Conservation (phyloP, 257 asterid species). For the Primulina eburnea region DNA sequence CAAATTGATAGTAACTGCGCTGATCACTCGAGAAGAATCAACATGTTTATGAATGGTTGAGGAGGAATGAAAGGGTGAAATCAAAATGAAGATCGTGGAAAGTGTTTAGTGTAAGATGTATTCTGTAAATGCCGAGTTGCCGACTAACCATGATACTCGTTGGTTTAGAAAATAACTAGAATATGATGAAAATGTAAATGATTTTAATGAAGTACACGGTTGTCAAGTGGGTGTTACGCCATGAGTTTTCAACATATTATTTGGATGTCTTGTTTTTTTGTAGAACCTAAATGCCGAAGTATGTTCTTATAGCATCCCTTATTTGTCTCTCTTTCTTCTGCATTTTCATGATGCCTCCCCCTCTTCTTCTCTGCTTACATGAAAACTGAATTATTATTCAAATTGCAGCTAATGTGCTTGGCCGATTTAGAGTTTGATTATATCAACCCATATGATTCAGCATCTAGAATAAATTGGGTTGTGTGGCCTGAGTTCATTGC, state of each 20-base stretch:
- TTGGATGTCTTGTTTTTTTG: not conserved
- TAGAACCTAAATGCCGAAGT: not conserved
- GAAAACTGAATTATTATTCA: conserved; percentile 24
- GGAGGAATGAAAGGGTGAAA: conserved; percentile 2
- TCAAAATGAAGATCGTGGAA: not conserved
- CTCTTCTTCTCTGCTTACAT: conserved; percentile 13
- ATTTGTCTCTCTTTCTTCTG: not conserved
- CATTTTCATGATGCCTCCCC: not conserved
- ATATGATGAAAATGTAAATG: not conserved
- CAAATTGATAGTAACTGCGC: not conserved
- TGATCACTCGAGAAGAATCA: not conserved
- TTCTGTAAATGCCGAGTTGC: not conserved
- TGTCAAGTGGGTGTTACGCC: conserved; percentile 8
- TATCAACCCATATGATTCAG: conserved; percentile 83
- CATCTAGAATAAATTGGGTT: conserved; percentile 66
- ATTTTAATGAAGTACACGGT: not conserved
- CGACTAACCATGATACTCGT: not conserved
- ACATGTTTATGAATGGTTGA: not conserved
- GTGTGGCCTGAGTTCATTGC: conserved; percentile 67
- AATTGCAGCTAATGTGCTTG: conserved; percentile 81
- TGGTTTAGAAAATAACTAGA: not conserved
- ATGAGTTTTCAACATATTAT: conserved; percentile 1
- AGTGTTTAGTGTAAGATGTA: not conserved
- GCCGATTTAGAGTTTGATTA: conserved; percentile 83
- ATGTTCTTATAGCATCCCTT: conserved; percentile 4